Evolutionary conservation across 805 yeast species (phyloP).

Genomic region (Zygoascus flipseniorum): DNA sequence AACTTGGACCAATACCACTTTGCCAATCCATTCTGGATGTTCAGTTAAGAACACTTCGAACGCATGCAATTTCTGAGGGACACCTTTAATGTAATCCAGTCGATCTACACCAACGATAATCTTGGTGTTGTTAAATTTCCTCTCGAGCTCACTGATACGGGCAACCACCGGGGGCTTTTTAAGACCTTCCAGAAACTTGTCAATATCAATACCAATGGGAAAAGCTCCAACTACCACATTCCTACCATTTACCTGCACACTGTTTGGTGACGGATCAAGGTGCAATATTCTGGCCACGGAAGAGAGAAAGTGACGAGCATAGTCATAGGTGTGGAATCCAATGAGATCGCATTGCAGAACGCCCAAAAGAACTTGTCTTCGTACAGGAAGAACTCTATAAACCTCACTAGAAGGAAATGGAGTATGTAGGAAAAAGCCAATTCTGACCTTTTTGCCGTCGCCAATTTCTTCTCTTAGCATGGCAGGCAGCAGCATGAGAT

Average conservation of each 20-base stretch:
- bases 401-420: conserved; percentile 98
- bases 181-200: conserved; percentile 76
- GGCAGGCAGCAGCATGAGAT: conserved; percentile 88
- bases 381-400: conserved; percentile 89
- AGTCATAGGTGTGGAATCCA: conserved; percentile 99
- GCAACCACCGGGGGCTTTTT: conserved; percentile 50
- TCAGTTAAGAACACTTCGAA: conserved; percentile 85
- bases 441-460: conserved; percentile 43
- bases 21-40: conserved; percentile 98
- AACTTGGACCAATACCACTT: conserved; percentile 88
- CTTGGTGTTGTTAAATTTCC: conserved; percentile 66
- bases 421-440: conserved; percentile 93
- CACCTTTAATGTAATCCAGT: conserved; percentile 94
- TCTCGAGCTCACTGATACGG: conserved; percentile 55
- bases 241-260: conserved; percentile 69
- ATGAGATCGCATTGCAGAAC: conserved; percentile 88
- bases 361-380: conserved; percentile 86
- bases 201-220: conserved; percentile 98
- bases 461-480: conserved; percentile 60
- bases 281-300: conserved; percentile 79
- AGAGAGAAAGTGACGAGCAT: conserved; percentile 90
- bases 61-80: conserved; percentile 94
- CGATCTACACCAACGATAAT: conserved; percentile 95
- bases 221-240: conserved; percentile 87
- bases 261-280: conserved; percentile 81